phyloP scores from a whole-genome alignment of 805 yeast genomes.

The Tetrapisispora taiwanensis region DNA sequence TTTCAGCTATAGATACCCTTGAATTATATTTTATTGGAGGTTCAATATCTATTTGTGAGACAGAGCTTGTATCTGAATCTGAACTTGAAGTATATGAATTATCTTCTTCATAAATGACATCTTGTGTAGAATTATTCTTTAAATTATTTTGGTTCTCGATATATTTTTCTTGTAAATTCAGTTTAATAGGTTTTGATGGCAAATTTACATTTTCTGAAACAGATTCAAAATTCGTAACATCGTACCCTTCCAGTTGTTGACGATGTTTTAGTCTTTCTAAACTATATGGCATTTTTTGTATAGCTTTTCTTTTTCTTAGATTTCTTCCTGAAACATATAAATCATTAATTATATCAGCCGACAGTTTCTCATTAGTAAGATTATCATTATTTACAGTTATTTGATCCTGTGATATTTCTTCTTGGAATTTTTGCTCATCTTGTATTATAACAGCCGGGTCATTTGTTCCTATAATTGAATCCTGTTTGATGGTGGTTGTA shows the following conservation, averaged over 20 bases:
- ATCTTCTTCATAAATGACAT: background rate
- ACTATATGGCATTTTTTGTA: slow-evolving; percentile 30
- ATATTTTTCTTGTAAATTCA: slow-evolving; percentile 2
- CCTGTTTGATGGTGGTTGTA: no score
- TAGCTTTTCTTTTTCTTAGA: slow-evolving; percentile 26
- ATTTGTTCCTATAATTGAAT: background rate
- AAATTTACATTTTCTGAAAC: slow-evolving; percentile 14
- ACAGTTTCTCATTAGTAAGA: background rate
- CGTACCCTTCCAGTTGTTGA: slow-evolving; percentile 24
- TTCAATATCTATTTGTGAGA: background rate
- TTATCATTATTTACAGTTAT: background rate
- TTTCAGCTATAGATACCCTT: no score
- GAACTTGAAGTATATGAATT: background rate
- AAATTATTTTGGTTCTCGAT: background rate
- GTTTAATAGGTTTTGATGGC: slow-evolving; percentile 7
- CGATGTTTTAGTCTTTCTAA: slow-evolving; percentile 26
- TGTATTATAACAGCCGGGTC: no score
- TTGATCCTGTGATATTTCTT: background rate
- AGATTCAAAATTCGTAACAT: slow-evolving; percentile 18
- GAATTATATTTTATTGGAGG: no score
- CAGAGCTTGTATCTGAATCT: background rate
- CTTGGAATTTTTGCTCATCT: background rate
- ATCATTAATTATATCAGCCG: background rate
- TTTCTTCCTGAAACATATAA: slow-evolving; percentile 7
- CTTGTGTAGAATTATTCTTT: background rate